phyloP scores from a whole-genome alignment of 2,329 filamentous ascomycete species.

The Aspergillus fischeri region DNA sequence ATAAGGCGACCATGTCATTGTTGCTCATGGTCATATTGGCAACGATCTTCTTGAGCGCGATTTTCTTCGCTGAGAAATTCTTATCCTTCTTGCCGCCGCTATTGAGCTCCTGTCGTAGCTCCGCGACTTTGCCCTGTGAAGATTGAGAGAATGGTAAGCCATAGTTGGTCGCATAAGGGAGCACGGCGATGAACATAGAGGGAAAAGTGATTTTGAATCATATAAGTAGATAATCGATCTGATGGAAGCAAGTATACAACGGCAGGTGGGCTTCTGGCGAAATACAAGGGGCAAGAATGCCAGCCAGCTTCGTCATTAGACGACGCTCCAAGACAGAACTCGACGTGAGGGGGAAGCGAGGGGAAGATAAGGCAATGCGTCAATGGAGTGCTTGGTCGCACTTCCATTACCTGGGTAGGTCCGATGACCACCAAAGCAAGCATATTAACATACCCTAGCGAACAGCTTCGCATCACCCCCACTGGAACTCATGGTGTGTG shows the following conservation, averaged over 20 bases:
- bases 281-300: not conserved
- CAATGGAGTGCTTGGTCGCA: not conserved
- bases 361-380: conserved; percentile 5
- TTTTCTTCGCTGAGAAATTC: conserved; percentile 91
- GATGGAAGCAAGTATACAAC: not conserved
- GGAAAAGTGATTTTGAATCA: not conserved
- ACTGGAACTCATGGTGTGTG: conserved; percentile 55
- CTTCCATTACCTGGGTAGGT: conserved; percentile 4
- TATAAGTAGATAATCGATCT: conserved; percentile 3
- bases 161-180: conserved; percentile 24
- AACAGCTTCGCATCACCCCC: conserved; percentile 99
- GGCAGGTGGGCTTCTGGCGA: not conserved
- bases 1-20: conserved; percentile 97
- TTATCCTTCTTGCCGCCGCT: conserved; percentile 97
- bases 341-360: conserved; percentile 8
- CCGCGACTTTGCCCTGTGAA: conserved; percentile 94
- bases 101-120: conserved; percentile 90
- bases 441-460: conserved; percentile 70
- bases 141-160: conserved; percentile 30
- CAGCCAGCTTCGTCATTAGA: not conserved
- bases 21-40: conserved; percentile 99
- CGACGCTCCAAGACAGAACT: conserved; percentile 7
- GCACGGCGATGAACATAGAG: conserved; percentile 27
- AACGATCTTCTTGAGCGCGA: conserved; percentile 97
- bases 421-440: conserved; percentile 15